Conservation (phyloP, 768 basidiomycete genomes). For the Boletus rubropictus region DNA sequence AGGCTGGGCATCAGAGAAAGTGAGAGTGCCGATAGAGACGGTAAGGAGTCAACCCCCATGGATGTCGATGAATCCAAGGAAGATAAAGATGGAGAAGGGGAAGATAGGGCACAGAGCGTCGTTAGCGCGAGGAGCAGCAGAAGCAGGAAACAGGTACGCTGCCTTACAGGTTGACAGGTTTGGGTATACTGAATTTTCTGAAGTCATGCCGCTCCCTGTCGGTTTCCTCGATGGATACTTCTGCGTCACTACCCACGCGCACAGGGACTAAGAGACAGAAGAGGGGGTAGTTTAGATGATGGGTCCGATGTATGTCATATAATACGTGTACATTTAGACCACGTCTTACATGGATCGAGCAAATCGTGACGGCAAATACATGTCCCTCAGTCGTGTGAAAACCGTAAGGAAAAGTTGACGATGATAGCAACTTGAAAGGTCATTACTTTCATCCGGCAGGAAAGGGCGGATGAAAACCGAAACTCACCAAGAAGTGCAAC, state of each 20-base stretch:
- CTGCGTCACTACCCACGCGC: conserved; percentile 44
- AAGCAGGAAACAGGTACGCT: conserved; percentile 51
- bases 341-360: conserved; percentile 12
- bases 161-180: background rate
- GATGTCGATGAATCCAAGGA: conserved; percentile 45
- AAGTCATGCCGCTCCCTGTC: conserved; percentile 64
- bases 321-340: conserved; percentile 5
- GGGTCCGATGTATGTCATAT: conserved; percentile 2
- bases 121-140: conserved; percentile 51
- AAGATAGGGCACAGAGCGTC: conserved; percentile 61
- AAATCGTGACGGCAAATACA: background rate
- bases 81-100: conserved; percentile 28
- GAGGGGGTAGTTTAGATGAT: conserved; percentile 33
- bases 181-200: conserved; percentile 1
- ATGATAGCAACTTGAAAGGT: conserved; percentile 62
- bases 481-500: conserved; percentile 68
- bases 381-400: conserved; percentile 38
- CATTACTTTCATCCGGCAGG: background rate
- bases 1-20: conserved; percentile 51
- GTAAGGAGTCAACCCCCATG: conserved; percentile 40
- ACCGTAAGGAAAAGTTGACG: conserved; percentile 81
- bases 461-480: background rate
- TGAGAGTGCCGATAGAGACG: conserved; percentile 36
- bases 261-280: conserved; percentile 56
- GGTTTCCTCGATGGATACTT: conserved; percentile 69